These are phyloP conservation scores for Actinomortierella wolfii DNA, from an alignment of 371 early-diverging fungal species.

Conservation along the genomic window DNA sequence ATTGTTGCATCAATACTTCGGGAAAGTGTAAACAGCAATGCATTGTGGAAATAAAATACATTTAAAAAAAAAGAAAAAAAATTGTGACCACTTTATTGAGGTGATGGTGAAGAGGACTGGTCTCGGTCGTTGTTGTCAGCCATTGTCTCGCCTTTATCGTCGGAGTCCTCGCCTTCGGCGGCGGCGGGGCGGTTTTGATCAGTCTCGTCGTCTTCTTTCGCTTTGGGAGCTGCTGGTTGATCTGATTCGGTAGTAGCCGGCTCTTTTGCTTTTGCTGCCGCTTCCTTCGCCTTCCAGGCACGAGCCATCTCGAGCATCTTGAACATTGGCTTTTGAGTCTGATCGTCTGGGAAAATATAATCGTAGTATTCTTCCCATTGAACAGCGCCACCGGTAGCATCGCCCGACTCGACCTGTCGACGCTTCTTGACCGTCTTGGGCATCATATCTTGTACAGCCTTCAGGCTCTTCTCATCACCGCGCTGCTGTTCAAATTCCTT, in stretches of 20 bases:
- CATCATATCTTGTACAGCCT: conserved; percentile 71
- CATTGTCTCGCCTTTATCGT: too few relatives aligned
- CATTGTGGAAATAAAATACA: background rate
- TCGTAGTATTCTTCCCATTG: conserved; percentile 97
- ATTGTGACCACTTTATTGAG: too few relatives aligned
- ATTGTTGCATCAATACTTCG: too few relatives aligned
- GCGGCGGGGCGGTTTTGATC: background rate
- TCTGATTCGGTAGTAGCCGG: background rate
- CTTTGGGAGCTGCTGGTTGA: background rate
- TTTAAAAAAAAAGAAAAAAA: background rate
- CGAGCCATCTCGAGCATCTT: conserved; percentile 92
- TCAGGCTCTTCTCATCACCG: conserved; percentile 60
- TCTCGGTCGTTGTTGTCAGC: too few relatives aligned
- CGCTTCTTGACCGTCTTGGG: conserved; percentile 93
- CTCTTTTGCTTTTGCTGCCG: conserved; percentile 1
- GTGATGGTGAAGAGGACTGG: too few relatives aligned
- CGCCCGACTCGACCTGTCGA: conserved; percentile 56
- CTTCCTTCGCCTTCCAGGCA: conserved; percentile 75
- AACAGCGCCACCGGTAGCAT: conserved; percentile 61
- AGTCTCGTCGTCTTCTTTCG: too few relatives aligned
- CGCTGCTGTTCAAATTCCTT: conserved; percentile 83
- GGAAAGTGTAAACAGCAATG: too few relatives aligned
- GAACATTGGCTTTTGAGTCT: conserved; percentile 80
- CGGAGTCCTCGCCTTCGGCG: too few relatives aligned
- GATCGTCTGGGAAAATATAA: conserved; percentile 97